Evolutionary conservation across 2,329 filamentous ascomycete species (phyloP).

Genomic region (Cladosporium sp.): DNA sequence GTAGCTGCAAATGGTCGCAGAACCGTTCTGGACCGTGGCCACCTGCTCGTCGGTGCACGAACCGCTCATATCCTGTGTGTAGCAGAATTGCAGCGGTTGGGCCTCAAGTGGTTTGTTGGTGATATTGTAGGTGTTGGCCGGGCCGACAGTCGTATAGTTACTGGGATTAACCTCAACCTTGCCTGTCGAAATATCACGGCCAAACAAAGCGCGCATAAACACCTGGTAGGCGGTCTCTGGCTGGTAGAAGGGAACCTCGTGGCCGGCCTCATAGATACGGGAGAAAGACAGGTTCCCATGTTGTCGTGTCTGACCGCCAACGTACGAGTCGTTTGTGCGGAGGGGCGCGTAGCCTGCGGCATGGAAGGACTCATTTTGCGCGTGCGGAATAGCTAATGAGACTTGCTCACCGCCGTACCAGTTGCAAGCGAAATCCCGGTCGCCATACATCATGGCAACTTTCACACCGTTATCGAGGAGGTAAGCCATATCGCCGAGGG

Average conservation of each 20-base stretch:
- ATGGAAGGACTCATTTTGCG: conserved; percentile 38
- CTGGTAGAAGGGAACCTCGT: conserved; percentile 36
- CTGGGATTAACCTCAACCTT: conserved; percentile 18
- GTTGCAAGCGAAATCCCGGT: conserved; percentile 44
- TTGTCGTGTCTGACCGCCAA: conserved; percentile 29
- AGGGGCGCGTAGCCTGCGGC: conserved; percentile 42
- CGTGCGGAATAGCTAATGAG: conserved; percentile 38
- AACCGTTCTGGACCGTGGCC: conserved; percentile 13
- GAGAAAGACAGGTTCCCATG: conserved; percentile 37
- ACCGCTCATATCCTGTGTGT: conserved; percentile 2
- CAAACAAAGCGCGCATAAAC: conserved; percentile 31
- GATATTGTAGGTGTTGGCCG: conserved; percentile 7
- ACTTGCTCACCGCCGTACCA: conserved; percentile 29
- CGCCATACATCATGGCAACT: conserved; percentile 51
- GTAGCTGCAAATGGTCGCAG: conserved; percentile 14
- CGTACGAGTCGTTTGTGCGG: conserved; percentile 16
- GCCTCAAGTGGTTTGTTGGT: conserved; percentile 11
- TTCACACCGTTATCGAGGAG: conserved; percentile 52
- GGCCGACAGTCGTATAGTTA: conserved; percentile 8
- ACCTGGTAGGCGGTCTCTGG: conserved; percentile 33
- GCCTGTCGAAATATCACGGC: conserved; percentile 32
- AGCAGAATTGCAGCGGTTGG: conserved; percentile 16
- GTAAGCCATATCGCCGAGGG: conserved; percentile 45
- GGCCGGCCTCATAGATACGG: conserved; percentile 46
- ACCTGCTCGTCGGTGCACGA: conserved; percentile 18